These are phyloP conservation scores for Olyra latifolia DNA, from an alignment of 176 grass and related monocot genomes.

Conservation along the genomic window DNA sequence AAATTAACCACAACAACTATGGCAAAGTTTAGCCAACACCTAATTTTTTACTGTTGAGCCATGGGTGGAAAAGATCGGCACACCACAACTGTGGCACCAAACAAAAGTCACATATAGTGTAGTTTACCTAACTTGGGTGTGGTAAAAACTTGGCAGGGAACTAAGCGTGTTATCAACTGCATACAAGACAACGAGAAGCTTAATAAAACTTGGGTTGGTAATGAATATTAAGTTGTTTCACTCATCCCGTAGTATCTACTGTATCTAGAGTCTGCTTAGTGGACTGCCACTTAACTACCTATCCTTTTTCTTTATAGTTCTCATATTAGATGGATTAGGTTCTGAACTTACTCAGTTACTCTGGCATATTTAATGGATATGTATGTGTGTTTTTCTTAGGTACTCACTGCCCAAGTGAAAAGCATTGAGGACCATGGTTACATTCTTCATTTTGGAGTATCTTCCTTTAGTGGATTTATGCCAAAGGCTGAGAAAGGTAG, in stretches of 20 bases:
- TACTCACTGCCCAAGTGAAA: constrained; percentile 87
- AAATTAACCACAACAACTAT: neutral
- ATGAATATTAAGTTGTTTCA: neutral
- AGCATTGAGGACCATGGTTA: constrained; percentile 96
- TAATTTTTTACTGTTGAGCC: neutral
- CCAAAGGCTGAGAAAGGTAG: constrained; percentile 67
- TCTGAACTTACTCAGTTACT: constrained; percentile 23
- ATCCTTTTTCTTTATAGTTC: neutral
- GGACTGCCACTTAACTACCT: neutral
- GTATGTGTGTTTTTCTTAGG: constrained; percentile 48
- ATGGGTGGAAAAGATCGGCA: neutral
- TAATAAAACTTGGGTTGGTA: neutral
- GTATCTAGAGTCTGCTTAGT: neutral
- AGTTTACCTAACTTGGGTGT: neutral
- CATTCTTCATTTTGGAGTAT: constrained; percentile 92
- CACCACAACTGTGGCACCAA: neutral
- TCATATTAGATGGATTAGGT: constrained; percentile 11
- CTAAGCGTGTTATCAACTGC: neutral
- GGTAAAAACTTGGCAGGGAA: neutral
- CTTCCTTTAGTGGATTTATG: constrained; percentile 90
- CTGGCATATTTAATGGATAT: neutral
- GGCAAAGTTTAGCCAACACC: neutral
- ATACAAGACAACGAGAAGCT: neutral
- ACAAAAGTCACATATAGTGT: neutral
- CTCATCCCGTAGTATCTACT: neutral